Percentiles rank a stretch among this genome's conserved stretches.
Conservation (phyloP, 306 rosid species). For the Astragalus glycyphyllos region DNA sequence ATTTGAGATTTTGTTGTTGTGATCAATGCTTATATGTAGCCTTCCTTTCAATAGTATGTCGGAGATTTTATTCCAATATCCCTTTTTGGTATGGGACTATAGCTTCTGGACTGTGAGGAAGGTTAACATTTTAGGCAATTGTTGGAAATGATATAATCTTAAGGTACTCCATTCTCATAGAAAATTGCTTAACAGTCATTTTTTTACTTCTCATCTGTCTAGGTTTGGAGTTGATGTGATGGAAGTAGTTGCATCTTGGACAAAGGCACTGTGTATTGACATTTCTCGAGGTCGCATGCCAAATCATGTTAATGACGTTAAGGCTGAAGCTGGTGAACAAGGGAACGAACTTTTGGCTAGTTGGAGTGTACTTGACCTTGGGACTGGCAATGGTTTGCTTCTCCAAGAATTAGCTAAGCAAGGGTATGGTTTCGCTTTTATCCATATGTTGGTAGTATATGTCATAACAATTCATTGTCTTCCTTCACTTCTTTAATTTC, state of each 20-base stretch:
- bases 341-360: conserved; percentile 58
- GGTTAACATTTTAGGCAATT: background rate
- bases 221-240: conserved; percentile 97
- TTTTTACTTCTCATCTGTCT: conserved; percentile 8
- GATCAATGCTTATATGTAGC: background rate
- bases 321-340: conserved; percentile 61
- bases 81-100: conserved; percentile 7
- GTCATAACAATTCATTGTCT: conserved; percentile 18
- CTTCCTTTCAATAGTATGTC: background rate
- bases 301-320: conserved; percentile 65
- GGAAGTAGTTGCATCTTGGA: conserved; percentile 91
- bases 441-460: conserved; percentile 27
- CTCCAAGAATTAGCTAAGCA: conserved; percentile 94
- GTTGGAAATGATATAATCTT: conserved; percentile 25
- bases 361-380: conserved; percentile 95
- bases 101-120: conserved; percentile 31
- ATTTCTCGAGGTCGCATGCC: conserved; percentile 68
- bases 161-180: background rate
- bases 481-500: conserved; percentile 20
- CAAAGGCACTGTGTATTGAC: conserved; percentile 76
- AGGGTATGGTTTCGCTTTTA: conserved; percentile 67
- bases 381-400: conserved; percentile 97
- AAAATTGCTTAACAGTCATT: conserved; percentile 19
- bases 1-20: no score
- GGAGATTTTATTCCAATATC: background rate